These are phyloP conservation scores for Daedaleopsis sinensis DNA, from an alignment of 768 basidiomycete species.

Conservation along the genomic window DNA sequence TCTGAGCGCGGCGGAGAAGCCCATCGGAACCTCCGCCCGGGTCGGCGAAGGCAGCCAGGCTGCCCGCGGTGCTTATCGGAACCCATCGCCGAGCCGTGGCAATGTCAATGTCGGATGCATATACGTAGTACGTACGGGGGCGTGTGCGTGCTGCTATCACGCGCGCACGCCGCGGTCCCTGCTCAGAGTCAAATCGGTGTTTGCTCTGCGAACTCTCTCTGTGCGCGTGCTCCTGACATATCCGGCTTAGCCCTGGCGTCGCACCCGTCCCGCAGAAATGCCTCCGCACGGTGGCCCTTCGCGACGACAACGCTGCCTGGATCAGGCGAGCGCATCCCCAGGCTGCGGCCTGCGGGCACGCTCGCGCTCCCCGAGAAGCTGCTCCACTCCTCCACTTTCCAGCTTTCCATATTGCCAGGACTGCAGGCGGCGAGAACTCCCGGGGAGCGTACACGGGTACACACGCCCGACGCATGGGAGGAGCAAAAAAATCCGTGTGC, in stretches of 20 bases:
- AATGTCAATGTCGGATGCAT: neutral
- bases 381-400: too few relatives aligned
- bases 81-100: neutral
- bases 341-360: neutral
- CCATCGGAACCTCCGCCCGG: neutral
- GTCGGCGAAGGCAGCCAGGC: neutral
- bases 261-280: neutral
- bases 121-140: neutral
- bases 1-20: neutral
- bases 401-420: neutral
- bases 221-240: neutral
- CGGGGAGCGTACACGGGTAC: neutral
- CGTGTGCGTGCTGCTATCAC: neutral
- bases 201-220: neutral
- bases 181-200: neutral
- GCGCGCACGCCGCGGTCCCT: neutral
- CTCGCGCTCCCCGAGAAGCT: neutral
- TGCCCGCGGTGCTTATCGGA: neutral
- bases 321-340: constrained; percentile 3
- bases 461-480: neutral
- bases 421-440: neutral
- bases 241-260: neutral
- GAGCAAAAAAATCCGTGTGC: constrained; percentile 4
- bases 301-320: constrained; percentile 19
- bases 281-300: too few relatives aligned